Base-by-base conservation (phyloP, 768 basidiomycete species). In the Kwoniella botswanensis region DNA sequence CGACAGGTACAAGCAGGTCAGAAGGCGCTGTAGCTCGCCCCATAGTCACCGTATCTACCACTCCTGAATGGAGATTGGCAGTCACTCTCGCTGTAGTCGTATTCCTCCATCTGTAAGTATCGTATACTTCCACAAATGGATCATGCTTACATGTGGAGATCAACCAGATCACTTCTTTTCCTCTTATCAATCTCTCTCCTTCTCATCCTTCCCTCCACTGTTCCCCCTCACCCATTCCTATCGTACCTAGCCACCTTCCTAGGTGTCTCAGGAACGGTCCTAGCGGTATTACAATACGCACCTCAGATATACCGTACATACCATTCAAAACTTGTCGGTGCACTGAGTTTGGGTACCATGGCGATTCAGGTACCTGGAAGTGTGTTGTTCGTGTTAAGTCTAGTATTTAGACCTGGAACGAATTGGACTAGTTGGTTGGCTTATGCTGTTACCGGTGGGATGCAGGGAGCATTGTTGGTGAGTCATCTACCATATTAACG, bases 281-380 rank as follows among this genome's bases (percentile, higher is more conserved):
- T 97, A 5, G 91, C 94, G 1, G 88, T 89, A 4, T 84, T 92
- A 5, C 95, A 99, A 83, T 99, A 98, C 71, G 87, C 90, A 0
- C 95, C 96, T 0, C 95, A 97, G 82, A 86, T 99, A 26, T 74
- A 88, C 13, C 89, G 90, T 71, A 98, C 95, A 0, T 97, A 91
- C 76, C 85, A 85, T 4, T 83, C 88, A 41, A 91, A 90, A 78
- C 88, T 96, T 13, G 94, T 98, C 10, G 96, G 96, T 2, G 93
- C 94, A 0, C 86, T 98, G 17, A 94, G 93, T 78, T 92, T 99
- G 67, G 91, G 92, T 0, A 98, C 93, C 89, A 98, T 99, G 96
- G 85, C 89, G 59, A 92, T 99, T 17, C 96, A 98, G 84, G 93
- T 89, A 13, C 94, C 94, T 3, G 95, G 94, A 3, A 91, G 92